Evolutionary conservation across 1,284 basidiomycete genomes (phyloP), one percentile per base, ranked within the genome.

Genomic region (Papiliotrema nemorosa): DNA sequence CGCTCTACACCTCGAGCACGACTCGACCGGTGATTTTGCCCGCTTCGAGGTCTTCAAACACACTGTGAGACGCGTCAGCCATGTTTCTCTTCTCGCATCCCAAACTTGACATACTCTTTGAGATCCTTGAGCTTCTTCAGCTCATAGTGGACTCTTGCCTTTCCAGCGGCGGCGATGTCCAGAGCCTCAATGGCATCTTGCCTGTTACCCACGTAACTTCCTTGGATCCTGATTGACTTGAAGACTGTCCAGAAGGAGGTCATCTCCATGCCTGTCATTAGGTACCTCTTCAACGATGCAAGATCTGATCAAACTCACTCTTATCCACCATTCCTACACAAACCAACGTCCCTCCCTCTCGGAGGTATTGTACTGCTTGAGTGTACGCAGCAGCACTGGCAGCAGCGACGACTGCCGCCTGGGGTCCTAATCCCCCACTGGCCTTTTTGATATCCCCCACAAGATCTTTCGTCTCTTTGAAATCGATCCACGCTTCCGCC

Each of bases 401-500:
- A 20, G 76, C 71, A 12, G 86, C 84, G 44, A 90, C 81, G 54
- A 90, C 70, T 0, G 86, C 81, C 12, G 84, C 82, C 65, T 92
- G 88, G 1, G 88, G 83, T 31, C 89, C 88, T 9, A 77, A 69
- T 1, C 87, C 88, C 49, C 79, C 86, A 0, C 67, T 86, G 1
- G 81, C 79, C 7, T 76, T 79, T 67, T 81, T 76, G 50, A 78
- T 73, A 50, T 63, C 62, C 16, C 59, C 55, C 31, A 71, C 64
- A 55, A 67, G 49, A 42, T 66, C 62, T 49, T 61, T 58, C 2
- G 50, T 49, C 13, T 49, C 78, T 60, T 79, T 82, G 77, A 88
- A 90, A 76, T 93, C 88, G 59, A 92, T 80, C 81, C 85, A 91
- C 46, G 78, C 78, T 59, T 87, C 83, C 0, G 87, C 87, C 39